A percentile compares a stretch with the other conserved stretches of the same genome.
These are phyloP conservation scores for Magnusiomyces tetraspermus DNA, from an alignment of 1,139 yeast genomes.

Conservation along the genomic window DNA sequence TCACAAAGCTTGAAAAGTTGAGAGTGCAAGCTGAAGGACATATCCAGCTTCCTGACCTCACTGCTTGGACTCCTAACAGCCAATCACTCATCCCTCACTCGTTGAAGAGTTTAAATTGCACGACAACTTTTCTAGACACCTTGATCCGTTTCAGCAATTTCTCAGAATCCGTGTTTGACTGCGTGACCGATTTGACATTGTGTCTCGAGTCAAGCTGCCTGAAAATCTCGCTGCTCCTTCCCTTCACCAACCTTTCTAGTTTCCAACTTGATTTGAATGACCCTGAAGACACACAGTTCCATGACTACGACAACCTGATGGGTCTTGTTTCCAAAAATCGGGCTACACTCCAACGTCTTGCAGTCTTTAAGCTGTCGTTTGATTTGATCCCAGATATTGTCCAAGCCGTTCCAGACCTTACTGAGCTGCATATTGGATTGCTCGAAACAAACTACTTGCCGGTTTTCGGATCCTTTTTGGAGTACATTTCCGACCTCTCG, in stretches of 20 bases:
- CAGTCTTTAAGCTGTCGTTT: not conserved
- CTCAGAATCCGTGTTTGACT: not conserved
- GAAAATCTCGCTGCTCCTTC: not conserved
- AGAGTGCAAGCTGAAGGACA: not conserved
- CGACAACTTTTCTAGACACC: not conserved
- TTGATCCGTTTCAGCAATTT: not conserved
- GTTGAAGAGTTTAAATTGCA: not conserved
- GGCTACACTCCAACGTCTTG: not conserved
- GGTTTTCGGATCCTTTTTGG: not conserved
- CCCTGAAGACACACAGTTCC: not conserved
- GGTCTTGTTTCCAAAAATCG: not conserved
- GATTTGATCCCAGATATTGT: not conserved
- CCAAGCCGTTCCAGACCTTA: not conserved
- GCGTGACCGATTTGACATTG: not conserved
- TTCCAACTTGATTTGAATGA: not conserved
- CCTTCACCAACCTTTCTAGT: not conserved
- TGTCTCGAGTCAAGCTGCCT: not conserved
- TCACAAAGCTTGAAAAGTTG: not conserved
- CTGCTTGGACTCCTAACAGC: not conserved
- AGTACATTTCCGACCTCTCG: not conserved
- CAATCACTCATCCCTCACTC: not conserved
- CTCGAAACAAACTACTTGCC: not conserved
- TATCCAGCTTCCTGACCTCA: not conserved
- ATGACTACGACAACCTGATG: not conserved
- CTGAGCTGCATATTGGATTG: slow-evolving; percentile 1